These are phyloP conservation scores for Silybum marianum DNA, from an alignment of 129 eudicot genomes.

Conservation along the genomic window DNA sequence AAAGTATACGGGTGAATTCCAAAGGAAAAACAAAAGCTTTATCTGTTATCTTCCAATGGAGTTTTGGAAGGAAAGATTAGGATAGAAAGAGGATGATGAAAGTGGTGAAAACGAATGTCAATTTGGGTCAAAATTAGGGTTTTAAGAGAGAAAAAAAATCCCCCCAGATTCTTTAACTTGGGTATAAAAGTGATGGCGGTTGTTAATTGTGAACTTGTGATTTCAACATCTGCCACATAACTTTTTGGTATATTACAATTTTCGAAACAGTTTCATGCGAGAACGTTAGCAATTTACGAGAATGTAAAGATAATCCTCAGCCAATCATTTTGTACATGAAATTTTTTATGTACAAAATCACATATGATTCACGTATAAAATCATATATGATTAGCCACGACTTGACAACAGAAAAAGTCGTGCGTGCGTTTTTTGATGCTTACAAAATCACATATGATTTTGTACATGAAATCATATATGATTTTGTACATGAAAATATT, in stretches of 20 bases:
- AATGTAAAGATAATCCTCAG: too few species aligned
- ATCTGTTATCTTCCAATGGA: conserved; percentile 35
- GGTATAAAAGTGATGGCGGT: not conserved
- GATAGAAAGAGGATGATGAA: conserved; percentile 35
- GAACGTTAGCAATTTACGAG: too few species aligned
- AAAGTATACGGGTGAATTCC: conserved; percentile 9
- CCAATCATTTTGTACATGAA: too few species aligned
- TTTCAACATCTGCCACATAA: not conserved
- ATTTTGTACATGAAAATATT: too few species aligned
- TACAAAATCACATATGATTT: too few species aligned
- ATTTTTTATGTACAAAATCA: too few species aligned
- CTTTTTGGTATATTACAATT: not conserved
- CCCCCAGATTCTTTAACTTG: not conserved
- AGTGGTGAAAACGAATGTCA: conserved; percentile 29
- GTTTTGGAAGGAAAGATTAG: conserved; percentile 39
- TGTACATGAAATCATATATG: too few species aligned
- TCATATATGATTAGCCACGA: too few species aligned
- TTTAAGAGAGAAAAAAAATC: not conserved
- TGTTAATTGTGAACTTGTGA: not conserved
- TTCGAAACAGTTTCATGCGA: too few species aligned
- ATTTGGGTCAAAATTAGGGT: conserved; percentile 2
- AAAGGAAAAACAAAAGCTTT: conserved; percentile 12
- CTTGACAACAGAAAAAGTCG: too few species aligned
- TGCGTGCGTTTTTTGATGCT: too few species aligned
- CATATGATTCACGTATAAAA: too few species aligned